Evolutionary conservation across 495 filamentous ascomycete species (phyloP), one percentile per base, ranked within the genome.

Genomic region (Halenospora varia): DNA sequence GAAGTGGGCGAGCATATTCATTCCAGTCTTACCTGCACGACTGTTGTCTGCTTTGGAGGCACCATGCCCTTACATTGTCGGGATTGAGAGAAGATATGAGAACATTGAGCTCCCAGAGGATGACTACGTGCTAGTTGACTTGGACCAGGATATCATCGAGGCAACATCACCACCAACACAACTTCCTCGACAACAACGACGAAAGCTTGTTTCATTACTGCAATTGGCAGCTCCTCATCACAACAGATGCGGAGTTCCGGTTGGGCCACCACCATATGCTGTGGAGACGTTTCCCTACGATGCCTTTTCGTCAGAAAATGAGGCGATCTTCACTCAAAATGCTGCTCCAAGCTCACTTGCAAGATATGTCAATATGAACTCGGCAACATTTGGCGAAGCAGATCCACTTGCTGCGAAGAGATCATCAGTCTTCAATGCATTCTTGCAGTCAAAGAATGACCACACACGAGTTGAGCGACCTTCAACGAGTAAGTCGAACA

Each of bases 21-120:
- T 97, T 55, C 93, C 93, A 10, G 82, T 97, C 40, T 77, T 97
- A 20, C 93, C 93, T 20, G 91, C 90, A 17, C 83, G 93, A 25
- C 74, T 97, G 35, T 76, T 97, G 15, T 90, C 92, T 54, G 92
- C 90, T 8, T 77, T 97, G 18, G 93, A 97, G 65, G 94, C 94
- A 1, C 94, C 94, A 17, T 97, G 94, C 60, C 94, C 94, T 0
- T 98, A 97, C 66, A 96, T 98, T 57, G 89, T 96, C 18, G 94
- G 94, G 45, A 89, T 98, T 40, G 94, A 98, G 70, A 81, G 90
- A 52, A 83, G 94, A 41, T 98, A 97, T 71, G 94, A 97, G 60
- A 87, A 87, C 61, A 83, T 95, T 50, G 89, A 95, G 56, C 79
- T 96, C 29, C 94, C 94, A 0, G 89, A 96, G n/a, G 94, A 97